Percentiles rank a stretch among this genome's conserved stretches.
Conservation (phyloP, 164 flowering plant species). For the Hamamelis virginiana region DNA sequence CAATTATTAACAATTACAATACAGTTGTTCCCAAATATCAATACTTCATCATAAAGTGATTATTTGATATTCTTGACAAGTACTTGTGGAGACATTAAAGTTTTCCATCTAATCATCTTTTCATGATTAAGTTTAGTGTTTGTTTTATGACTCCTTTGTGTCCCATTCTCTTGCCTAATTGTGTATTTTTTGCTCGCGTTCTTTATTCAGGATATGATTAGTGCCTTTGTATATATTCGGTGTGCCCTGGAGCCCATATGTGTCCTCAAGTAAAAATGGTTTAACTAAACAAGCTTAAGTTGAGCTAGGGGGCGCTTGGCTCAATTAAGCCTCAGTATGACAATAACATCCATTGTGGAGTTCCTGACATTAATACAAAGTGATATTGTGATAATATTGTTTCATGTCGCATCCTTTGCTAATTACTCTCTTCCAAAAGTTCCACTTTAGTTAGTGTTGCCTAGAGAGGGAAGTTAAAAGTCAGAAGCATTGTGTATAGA, state of each 20-base stretch:
- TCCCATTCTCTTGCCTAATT: neutral
- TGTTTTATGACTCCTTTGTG: neutral
- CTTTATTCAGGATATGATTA: neutral
- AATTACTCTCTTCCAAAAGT: too few species aligned
- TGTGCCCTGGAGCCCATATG: neutral
- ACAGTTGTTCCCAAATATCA: neutral
- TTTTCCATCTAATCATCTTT: neutral
- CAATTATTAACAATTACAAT: neutral
- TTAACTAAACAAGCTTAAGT: neutral
- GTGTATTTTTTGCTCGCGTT: neutral
- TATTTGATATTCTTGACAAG: neutral
- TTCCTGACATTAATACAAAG: too few species aligned
- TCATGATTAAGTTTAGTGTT: neutral
- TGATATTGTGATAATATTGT: too few species aligned
- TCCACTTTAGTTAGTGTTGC: too few species aligned
- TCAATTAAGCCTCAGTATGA: too few species aligned
- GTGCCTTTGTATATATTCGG: neutral
- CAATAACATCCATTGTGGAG: too few species aligned
- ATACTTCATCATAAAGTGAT: neutral
- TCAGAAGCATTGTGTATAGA: too few species aligned
- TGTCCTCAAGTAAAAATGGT: neutral
- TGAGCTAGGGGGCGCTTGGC: neutral
- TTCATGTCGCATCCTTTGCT: too few species aligned
- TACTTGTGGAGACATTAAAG: neutral
- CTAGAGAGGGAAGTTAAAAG: too few species aligned